phyloP scores from a whole-genome alignment of 192 early-diverging fungal genomes.

The Linnemannia schmuckeri region DNA sequence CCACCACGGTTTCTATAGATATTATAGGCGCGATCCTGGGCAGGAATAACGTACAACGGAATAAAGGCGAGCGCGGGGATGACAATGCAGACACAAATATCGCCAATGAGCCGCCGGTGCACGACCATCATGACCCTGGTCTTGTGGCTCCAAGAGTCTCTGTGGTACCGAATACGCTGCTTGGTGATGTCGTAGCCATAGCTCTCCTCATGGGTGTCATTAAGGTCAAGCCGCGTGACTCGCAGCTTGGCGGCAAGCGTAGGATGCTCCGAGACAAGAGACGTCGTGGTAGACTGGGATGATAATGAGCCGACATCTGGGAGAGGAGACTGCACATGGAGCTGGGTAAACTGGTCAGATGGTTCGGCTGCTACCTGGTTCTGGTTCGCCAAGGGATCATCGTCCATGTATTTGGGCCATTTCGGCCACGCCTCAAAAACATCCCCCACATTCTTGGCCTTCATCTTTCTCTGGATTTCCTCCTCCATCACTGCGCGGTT shows the following conservation, averaged over 20 bases:
- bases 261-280: not conserved
- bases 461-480: not conserved
- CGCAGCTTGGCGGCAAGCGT: slow-evolving; percentile 23
- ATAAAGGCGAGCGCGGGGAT: slow-evolving; percentile 1
- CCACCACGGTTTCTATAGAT: slow-evolving; percentile 16
- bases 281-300: not conserved
- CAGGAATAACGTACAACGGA: not conserved
- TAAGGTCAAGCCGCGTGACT: slow-evolving; percentile 11
- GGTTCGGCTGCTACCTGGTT: not conserved
- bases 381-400: not conserved
- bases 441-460: not conserved
- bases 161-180: slow-evolving; percentile 7
- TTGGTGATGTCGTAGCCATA: slow-evolving; percentile 30
- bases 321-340: not conserved
- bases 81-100: slow-evolving; percentile 16
- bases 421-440: slow-evolving; percentile 9
- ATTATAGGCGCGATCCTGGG: slow-evolving; percentile 14
- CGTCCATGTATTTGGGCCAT: not conserved
- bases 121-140: not conserved
- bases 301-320: not conserved
- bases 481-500: not conserved
- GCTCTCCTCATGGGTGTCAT: slow-evolving; percentile 2
- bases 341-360: not conserved
- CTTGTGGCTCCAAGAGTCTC: slow-evolving; percentile 18
- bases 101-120: not conserved